Base-by-base conservation (phyloP, 108 stramenopile genomes). In the Schizochytrium sp. region DNA sequence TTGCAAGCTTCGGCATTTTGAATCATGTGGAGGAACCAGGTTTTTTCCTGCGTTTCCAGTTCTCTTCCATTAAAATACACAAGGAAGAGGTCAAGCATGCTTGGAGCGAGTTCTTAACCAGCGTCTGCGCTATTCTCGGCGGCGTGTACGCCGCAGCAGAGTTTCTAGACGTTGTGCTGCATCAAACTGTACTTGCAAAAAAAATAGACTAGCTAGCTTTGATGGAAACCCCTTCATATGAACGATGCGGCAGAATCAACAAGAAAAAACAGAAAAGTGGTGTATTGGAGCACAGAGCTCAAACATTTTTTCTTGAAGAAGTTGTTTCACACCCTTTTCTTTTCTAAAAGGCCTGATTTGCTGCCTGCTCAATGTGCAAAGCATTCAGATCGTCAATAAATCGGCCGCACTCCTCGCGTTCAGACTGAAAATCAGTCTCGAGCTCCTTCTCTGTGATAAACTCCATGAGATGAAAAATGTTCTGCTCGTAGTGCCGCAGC, bases 371-470 rank as follows among this genome's bases (percentile, higher is more conserved):
- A 83, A 83, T 83, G 51, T 83, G 76, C 45, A 83, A 23, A 12
- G 45, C n/a, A 23, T 83, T 83, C 19, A 83, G 51, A 18, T 83
- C 76, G 51, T 83, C 76, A 83, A 83, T 83, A 6, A 83, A 8
- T 8, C 76, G 76, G 6, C 76, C 76, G 51, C 76, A 83, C 76
- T 83, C 76, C 48, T 83, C 76, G 76, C 76, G 76, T 45, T 83
- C 76, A 6, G 76, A 83, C 51, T 83, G 76, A 53, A 83, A 94
- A 90, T 94, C 93, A 2, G 93, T 93, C 59, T 93, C 93, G 23
- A 92, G 90, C 55, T 72, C 91, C 92, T 94, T 94, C 43, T 93
- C 90, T 60, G 89, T 93, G 12, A 94, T 88, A 57, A 92, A 95
- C 58, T 95, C 94, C 71, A 87, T 71, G 28, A 94, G 60, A 45